These are phyloP conservation scores for Knufia petricola DNA, from an alignment of 2,329 filamentous ascomycete genomes.

Conservation along the genomic window DNA sequence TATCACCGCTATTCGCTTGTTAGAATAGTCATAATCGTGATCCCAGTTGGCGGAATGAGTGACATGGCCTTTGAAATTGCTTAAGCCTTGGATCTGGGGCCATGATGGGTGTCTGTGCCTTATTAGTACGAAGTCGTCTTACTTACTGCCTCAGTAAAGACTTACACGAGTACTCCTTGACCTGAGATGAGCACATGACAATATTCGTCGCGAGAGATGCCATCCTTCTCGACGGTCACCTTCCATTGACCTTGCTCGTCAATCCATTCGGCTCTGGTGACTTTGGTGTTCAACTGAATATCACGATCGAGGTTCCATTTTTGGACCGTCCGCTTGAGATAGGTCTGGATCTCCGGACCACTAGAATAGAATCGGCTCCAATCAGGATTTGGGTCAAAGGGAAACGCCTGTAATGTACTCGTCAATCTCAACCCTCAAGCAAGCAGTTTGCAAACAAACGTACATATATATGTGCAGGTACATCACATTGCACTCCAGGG, in stretches of 20 bases:
- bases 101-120: no score
- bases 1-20: constrained; percentile 54
- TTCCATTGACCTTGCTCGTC: constrained; percentile 30
- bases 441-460: no score
- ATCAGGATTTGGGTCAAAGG: constrained; percentile 35
- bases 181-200: constrained; percentile 49
- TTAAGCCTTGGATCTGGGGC: constrained; percentile 51
- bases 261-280: constrained; percentile 31
- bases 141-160: constrained; percentile 29
- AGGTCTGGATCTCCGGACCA: constrained; percentile 35
- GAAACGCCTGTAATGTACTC: no score
- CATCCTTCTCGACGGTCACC: constrained; percentile 21
- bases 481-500: constrained; percentile 21
- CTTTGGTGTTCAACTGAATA: constrained; percentile 30
- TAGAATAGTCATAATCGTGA: constrained; percentile 43
- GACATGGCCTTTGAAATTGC: constrained; percentile 49
- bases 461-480: constrained; percentile 17
- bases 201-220: constrained; percentile 10
- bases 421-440: no score
- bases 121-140: no score
- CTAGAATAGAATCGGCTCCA: constrained; percentile 35
- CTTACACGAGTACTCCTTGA: constrained; percentile 41
- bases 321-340: constrained; percentile 30
- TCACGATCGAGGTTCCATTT: constrained; percentile 32
- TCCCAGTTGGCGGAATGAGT: constrained; percentile 55